Evolutionary conservation across 2,329 filamentous ascomycete genomes (phyloP).

Genomic region (Iodosphaeria phyllophila): DNA sequence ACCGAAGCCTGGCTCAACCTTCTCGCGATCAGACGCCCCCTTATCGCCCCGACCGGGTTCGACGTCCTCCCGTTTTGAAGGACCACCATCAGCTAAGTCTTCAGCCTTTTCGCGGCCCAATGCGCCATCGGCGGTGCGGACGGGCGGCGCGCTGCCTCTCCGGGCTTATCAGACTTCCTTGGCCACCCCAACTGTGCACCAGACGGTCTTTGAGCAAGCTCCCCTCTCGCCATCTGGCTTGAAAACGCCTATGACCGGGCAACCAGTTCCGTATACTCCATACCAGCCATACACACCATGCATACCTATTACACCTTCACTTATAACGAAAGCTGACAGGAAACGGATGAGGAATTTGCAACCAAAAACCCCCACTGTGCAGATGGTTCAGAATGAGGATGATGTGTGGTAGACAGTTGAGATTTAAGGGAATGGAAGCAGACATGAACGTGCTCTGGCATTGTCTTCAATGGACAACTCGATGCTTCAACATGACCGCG

Average conservation of each 20-base stretch:
- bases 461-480: too few relatives aligned
- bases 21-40: constrained; percentile 10
- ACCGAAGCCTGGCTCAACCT: constrained; percentile 15
- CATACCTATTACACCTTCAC: constrained; percentile 56
- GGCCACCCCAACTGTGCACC: constrained; percentile 38
- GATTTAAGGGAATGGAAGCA: too few relatives aligned
- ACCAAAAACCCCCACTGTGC: constrained; percentile 41
- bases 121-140: constrained; percentile 34
- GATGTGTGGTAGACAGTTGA: constrained; percentile 39
- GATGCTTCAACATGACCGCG: too few relatives aligned
- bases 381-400: constrained; percentile 41
- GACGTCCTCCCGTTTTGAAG: too few relatives aligned
- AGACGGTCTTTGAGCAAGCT: constrained; percentile 43
- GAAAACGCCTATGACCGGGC: constrained; percentile 42
- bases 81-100: too few relatives aligned
- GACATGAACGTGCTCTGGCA: too few relatives aligned
- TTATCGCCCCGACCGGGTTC: constrained; percentile 30
- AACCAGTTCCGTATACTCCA: constrained; percentile 51
- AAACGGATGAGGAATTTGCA: constrained; percentile 48
- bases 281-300: constrained; percentile 66
- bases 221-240: constrained; percentile 36
- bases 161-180: constrained; percentile 42
- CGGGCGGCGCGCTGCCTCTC: constrained; percentile 37
- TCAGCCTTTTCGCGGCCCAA: constrained; percentile 26
- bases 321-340: constrained; percentile 52